Evolutionary conservation across 371 early-diverging fungal genomes (phyloP).

Genomic region (Actinomucor elegans): DNA sequence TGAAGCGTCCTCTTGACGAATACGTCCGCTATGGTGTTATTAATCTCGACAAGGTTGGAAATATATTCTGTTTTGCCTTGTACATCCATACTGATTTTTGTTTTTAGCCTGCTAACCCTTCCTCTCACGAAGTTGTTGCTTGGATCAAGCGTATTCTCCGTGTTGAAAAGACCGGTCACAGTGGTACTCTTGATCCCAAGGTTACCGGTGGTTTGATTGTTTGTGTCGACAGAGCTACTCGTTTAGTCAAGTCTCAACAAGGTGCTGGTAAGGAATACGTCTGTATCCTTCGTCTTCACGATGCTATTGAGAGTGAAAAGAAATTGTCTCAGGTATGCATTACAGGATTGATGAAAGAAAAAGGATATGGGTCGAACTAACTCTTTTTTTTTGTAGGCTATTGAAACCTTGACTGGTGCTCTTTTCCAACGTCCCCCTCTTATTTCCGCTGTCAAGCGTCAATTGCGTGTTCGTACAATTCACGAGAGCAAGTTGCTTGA

Average conservation of each 20-base stretch:
- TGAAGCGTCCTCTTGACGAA: conserved; percentile 91
- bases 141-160: conserved; percentile 99
- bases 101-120: conserved; percentile 97
- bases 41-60: conserved; percentile 71
- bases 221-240: conserved; percentile 98
- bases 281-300: conserved; percentile 94
- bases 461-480: conserved; percentile 98
- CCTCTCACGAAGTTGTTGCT: conserved; percentile 99
- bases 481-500: conserved; percentile 96
- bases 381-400: conserved; percentile 49
- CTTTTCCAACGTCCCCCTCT: conserved; percentile 99
- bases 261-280: conserved; percentile 99
- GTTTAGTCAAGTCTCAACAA: conserved; percentile 99
- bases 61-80: background rate
- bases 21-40: conserved; percentile 98
- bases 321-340: conserved; percentile 69
- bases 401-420: conserved; percentile 97
- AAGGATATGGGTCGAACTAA: background rate
- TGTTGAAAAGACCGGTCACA: conserved; percentile 99
- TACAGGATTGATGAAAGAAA: background rate
- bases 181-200: conserved; percentile 99
- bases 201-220: conserved; percentile 99
- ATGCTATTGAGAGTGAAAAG: conserved; percentile 86
- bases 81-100: background rate
- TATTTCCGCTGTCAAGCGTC: conserved; percentile 99